Conservation (phyloP, 495 filamentous ascomycete species). For the Aspergillus ellipticus region DNA sequence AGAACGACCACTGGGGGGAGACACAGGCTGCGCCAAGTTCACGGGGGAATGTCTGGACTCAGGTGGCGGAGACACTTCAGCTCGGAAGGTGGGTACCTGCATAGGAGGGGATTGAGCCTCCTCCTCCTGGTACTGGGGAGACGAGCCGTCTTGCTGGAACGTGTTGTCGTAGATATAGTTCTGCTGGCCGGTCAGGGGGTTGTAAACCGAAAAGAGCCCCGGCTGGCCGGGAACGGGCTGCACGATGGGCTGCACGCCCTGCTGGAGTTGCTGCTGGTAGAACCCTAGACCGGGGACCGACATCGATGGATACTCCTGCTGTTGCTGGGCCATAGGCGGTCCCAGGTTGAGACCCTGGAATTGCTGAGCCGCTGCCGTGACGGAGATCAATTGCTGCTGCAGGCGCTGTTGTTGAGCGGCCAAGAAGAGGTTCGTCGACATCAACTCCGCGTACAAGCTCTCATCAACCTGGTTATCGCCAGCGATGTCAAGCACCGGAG, state of each 20-base stretch:
- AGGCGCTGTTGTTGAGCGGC: slow-evolving; percentile 86
- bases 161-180: slow-evolving; percentile 63
- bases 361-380: slow-evolving; percentile 63
- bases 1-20: slow-evolving; percentile 65
- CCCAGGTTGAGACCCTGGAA: slow-evolving; percentile 70
- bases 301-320: slow-evolving; percentile 29
- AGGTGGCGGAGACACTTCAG: slow-evolving; percentile 78
- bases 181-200: slow-evolving; percentile 77
- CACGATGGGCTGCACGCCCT: slow-evolving; percentile 67
- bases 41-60: slow-evolving; percentile 51
- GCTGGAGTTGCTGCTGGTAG: slow-evolving; percentile 68
- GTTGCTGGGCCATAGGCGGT: slow-evolving; percentile 36
- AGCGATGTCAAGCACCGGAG: slow-evolving; percentile 67
- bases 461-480: slow-evolving; percentile 73
- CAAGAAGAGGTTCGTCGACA: slow-evolving; percentile 80
- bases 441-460: slow-evolving; percentile 72
- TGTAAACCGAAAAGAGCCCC: slow-evolving; percentile 76
- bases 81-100: slow-evolving; percentile 60
- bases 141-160: slow-evolving; percentile 30
- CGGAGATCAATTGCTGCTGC: slow-evolving; percentile 57
- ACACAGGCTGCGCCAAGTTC: slow-evolving; percentile 38
- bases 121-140: slow-evolving; percentile 33
- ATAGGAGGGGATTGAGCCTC: slow-evolving; percentile 38
- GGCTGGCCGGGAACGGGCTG: slow-evolving; percentile 66
- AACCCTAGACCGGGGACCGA: slow-evolving; percentile 48